Conservation (phyloP, 176 grass and related monocot species). For the Juncus effusus region DNA sequence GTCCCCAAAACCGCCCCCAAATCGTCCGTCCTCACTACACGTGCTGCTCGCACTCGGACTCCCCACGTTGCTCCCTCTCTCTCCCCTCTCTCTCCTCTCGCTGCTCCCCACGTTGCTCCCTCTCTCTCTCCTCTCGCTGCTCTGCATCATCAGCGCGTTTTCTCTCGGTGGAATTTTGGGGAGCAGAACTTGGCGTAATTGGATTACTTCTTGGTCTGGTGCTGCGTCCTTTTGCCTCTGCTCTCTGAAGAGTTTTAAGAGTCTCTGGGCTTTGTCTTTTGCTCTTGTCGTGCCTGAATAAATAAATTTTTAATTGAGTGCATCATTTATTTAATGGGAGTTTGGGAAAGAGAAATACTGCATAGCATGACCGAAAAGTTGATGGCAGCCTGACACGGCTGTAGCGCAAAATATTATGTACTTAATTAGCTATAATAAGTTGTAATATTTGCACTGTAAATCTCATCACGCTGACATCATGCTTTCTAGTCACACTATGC, state of each 20-base stretch:
- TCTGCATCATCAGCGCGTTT: neutral
- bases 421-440: too few species aligned
- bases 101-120: conserved; percentile 16
- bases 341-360: too few species aligned
- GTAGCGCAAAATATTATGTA: too few species aligned
- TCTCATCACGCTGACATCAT: too few species aligned
- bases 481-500: too few species aligned
- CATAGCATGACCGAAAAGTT: too few species aligned
- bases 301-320: too few species aligned
- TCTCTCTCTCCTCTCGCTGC: conserved; percentile 1
- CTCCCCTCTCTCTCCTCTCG: conserved; percentile 2
- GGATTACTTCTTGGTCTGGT: conserved; percentile 22
- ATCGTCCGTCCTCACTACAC: neutral
- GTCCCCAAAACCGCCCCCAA: conserved; percentile 8
- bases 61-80: neutral
- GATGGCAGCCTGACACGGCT: too few species aligned
- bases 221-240: conserved; percentile 55
- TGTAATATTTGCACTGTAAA: too few species aligned
- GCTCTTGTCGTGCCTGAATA: conserved; percentile 33
- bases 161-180: neutral
- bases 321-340: too few species aligned
- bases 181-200: conserved; percentile 32
- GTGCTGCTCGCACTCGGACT: conserved; percentile 1
- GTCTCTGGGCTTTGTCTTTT: conserved; percentile 64
- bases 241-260: conserved; percentile 66